phyloP scores from a whole-genome alignment of 129 eudicot species.

The Helianthus tuberosus region DNA sequence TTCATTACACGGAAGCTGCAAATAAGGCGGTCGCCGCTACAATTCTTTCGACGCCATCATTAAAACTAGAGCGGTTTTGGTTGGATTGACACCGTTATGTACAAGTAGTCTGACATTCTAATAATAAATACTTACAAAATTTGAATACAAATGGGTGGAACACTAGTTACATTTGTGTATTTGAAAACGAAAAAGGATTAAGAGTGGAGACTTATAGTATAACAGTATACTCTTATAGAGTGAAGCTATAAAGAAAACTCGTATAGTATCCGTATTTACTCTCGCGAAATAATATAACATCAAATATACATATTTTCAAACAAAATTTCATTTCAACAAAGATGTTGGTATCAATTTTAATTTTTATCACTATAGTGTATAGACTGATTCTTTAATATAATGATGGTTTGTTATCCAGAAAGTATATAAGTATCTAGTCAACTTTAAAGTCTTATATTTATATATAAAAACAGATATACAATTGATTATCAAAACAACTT shows the following conservation, averaged over 20 bases:
- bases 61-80: constrained; percentile 40
- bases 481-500: background rate
- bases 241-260: background rate
- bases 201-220: too few relatives aligned
- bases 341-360: background rate
- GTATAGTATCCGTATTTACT: background rate
- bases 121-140: background rate
- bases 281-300: background rate
- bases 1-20: constrained; percentile 62
- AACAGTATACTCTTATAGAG: too few relatives aligned
- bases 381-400: background rate
- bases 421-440: background rate
- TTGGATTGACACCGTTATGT: constrained; percentile 9
- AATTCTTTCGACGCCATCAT: constrained; percentile 37
- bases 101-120: background rate
- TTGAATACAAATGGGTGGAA: constrained; percentile 11
- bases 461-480: background rate
- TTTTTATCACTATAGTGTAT: background rate
- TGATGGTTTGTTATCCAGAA: background rate
- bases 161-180: background rate
- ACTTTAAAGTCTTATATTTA: background rate
- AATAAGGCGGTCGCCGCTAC: constrained; percentile 33
- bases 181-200: too few relatives aligned
- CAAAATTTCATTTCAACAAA: background rate
- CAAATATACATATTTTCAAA: background rate